Evolutionary conservation across 169 alveolate genomes (phyloP), one percentile per base, ranked within the genome.

Genomic region (Cytauxzoon felis): DNA sequence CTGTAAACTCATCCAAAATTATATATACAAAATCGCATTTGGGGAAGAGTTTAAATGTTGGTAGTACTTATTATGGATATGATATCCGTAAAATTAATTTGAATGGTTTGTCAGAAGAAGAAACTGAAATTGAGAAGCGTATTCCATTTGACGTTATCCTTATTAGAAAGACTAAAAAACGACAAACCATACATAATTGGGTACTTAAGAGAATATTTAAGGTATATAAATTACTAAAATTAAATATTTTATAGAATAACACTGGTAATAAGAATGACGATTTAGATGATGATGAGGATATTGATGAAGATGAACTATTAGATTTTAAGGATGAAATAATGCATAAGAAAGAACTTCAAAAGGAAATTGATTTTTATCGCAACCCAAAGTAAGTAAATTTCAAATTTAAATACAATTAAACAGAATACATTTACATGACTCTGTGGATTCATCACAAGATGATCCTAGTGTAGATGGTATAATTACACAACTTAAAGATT

Each of bases 261-360:
- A 38, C 26, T 54, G 42, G 41, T n/a, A n/a, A 34, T 18, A 54
- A 53, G 72, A 42, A 60, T 16, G 53, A 71, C 51, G 82, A 65
- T 21, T 18, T 49, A 18, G 61, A 64, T 0, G 32, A 48, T 16
- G 79, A 73, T 52, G 79, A 62, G 11, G 82, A 71, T n/a, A 73
- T 73, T 21, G 78, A 63, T 42, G 78, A 63, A 42, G 79, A 73
- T 49, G 84, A 73, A 18, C 72, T 73, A 6, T 52, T 63, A 26
- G 84, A 73, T 33, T 73, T 73, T 64, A 73, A 73, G 71, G 84
- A 73, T 36, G 84, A 73, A 33, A 68, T 73, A 9, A 57, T 63
- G 33, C 42, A 18, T 52, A 64, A 54, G 48, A 64, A 73, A 64
- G 84, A 73, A 33, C 71, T 73, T 18, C 84, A 64, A 21, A 73